phyloP scores from a whole-genome alignment of 352 stramenopile species.

The Peronospora belbahrii region DNA sequence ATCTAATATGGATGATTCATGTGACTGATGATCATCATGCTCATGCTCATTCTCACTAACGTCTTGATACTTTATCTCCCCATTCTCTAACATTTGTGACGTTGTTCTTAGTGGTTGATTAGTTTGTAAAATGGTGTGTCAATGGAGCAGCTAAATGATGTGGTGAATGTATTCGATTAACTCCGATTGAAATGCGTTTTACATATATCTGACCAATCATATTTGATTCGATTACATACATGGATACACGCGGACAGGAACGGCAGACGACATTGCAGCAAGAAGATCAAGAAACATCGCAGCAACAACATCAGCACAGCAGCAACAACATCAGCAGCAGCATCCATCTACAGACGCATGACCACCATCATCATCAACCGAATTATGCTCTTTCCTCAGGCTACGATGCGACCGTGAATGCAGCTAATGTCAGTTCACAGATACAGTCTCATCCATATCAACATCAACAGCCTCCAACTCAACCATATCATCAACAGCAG shows the following conservation, averaged over 20 bases:
- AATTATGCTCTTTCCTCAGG: constrained; percentile 4
- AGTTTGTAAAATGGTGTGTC: no score
- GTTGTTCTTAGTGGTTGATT: no score
- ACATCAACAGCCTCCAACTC: constrained; percentile 13
- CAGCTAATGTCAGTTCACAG: constrained; percentile 6
- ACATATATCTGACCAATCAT: no score
- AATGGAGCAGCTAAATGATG: no score
- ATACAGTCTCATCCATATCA: constrained; percentile 12
- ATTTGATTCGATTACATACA: no score
- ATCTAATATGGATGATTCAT: constrained; percentile 37
- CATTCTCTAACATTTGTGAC: no score
- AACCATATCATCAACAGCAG: constrained; percentile 13
- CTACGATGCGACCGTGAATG: constrained; percentile 15
- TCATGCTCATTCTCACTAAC: no score
- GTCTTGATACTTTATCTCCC: no score
- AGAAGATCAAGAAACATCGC: constrained; percentile 4
- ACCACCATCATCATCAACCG: constrained; percentile 8
- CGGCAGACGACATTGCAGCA: constrained; percentile 6
- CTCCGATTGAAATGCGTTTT: no score
- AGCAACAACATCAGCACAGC: constrained; percentile 5
- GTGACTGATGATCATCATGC: no score
- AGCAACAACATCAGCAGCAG: constrained; percentile 2
- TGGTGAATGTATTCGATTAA: no score
- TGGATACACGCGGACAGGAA: no score
- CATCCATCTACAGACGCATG: neutral